Base-by-base conservation (phyloP, 345 rosid species). In the Rubroshorea leprosula region DNA sequence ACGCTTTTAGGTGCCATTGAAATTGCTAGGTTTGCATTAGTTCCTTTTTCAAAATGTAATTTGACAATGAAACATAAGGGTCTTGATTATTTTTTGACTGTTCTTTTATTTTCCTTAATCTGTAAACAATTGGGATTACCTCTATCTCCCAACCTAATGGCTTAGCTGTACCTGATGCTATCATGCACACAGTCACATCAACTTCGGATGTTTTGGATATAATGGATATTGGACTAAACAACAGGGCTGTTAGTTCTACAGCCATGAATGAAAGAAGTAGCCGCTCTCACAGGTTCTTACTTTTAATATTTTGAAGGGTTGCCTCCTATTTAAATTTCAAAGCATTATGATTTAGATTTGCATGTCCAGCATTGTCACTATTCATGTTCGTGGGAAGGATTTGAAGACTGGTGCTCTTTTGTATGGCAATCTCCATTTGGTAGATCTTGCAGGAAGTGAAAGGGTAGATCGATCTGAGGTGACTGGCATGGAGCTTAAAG, bases 381-480 rank as follows among this genome's bases (percentile, higher is more conserved):
- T 94, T 55, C 92, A 94, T 48, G 97, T 90, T 44, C 83, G 80
- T 0, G 99, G 97, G 31, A 87, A 73, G 67, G 95, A 90, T 51
- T 35, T 78, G 67, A 78, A 82, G 62, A 77, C 74, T 1, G 86
- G 87, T 51, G 56, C 68, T 58, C 20, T 74, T 0, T 38, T 84
- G 58, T 75, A 71, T 5, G 99, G 99, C 0, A 85, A 82, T 63
- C 95, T 94, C 63, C 97, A 90, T 74, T 69, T 94, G 72, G 89
- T 94, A 52, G 99, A 94, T 80, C 80, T 94, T 44, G 99, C 99
- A 13, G 99, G 99, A 60, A 94, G 99, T 67, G 99, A 94, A 70
- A 79, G 99, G 62, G 84, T 94, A 7, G 99, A 94, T 71, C 87
- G 95, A 13, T 83, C 96, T 9, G 99, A 90, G 72, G 99, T 72